These are phyloP conservation scores for Fusarium cyanostomum DNA, from an alignment of 2,329 filamentous ascomycete genomes.

Conservation along the genomic window DNA sequence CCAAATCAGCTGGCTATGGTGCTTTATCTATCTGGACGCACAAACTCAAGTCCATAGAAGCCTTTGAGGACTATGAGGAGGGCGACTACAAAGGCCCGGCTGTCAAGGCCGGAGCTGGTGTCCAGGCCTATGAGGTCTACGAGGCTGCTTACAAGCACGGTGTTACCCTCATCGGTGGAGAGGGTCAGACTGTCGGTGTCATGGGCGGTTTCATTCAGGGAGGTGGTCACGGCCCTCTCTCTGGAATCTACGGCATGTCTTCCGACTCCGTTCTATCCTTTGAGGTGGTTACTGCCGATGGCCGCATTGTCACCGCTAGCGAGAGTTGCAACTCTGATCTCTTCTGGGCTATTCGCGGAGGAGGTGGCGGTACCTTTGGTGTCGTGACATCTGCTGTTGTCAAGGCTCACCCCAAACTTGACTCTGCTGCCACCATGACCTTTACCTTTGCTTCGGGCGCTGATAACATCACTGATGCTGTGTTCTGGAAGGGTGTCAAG, in stretches of 20 bases:
- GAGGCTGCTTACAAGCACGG: conserved; percentile 56
- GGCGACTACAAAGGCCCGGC: conserved; percentile 59
- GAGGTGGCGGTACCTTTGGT: conserved; percentile 61
- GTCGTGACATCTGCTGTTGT: conserved; percentile 53
- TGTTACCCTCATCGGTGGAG: conserved; percentile 62
- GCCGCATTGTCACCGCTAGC: conserved; percentile 56
- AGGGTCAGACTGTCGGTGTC: conserved; percentile 63
- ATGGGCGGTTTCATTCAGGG: conserved; percentile 70
- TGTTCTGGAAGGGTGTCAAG: conserved; percentile 45
- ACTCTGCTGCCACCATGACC: conserved; percentile 43
- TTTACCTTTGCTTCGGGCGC: conserved; percentile 40
- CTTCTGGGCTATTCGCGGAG: conserved; percentile 69
- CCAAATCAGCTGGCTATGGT: conserved; percentile 65
- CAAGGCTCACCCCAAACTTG: conserved; percentile 47
- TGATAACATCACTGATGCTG: conserved; percentile 32
- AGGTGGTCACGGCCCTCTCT: conserved; percentile 65
- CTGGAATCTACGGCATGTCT: conserved; percentile 62
- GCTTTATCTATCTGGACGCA: conserved; percentile 53
- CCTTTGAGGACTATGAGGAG: conserved; percentile 52
- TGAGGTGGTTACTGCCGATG: conserved; percentile 62
- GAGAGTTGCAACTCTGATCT: conserved; percentile 60
- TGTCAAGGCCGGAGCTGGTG: conserved; percentile 63
- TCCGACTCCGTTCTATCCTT: conserved; percentile 67
- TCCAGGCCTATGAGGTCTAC: conserved; percentile 58
- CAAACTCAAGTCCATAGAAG: conserved; percentile 52